A percentile compares a stretch with the other conserved stretches of the same genome.
phyloP scores from a whole-genome alignment of 371 early-diverging fungal species.

The Mucor irregularis region DNA sequence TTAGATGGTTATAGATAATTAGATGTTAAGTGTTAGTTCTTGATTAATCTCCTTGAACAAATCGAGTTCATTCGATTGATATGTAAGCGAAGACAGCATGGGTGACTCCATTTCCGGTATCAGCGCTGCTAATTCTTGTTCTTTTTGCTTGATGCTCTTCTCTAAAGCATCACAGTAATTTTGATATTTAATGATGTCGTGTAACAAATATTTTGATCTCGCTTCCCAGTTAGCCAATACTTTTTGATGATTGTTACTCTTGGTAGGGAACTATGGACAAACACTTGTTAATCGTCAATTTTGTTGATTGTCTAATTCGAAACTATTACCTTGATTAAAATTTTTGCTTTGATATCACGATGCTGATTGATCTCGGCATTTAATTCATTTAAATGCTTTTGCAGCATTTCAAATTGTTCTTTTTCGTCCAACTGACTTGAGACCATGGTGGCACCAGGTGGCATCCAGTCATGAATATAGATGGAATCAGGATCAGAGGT shows the following conservation, averaged over 20 bases:
- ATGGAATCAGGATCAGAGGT: slow-evolving; percentile 30
- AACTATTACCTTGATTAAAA: slow-evolving; percentile 34
- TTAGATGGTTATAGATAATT: too few species aligned
- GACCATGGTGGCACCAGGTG: slow-evolving; percentile 42
- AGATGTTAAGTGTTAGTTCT: slow-evolving; percentile 26
- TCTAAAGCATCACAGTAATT: slow-evolving; percentile 78
- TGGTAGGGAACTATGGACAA: slow-evolving; percentile 46
- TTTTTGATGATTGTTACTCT: slow-evolving; percentile 55
- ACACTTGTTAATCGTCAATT: neutral
- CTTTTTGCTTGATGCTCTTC: slow-evolving; percentile 32
- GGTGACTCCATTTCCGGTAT: neutral
- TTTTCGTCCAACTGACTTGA: slow-evolving; percentile 38
- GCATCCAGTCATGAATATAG: slow-evolving; percentile 43
- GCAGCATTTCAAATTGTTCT: slow-evolving; percentile 33
- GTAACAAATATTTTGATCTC: slow-evolving; percentile 75
- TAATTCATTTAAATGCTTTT: slow-evolving; percentile 32
- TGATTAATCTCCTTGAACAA: slow-evolving; percentile 38
- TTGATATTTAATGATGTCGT: slow-evolving; percentile 85
- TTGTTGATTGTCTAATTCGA: neutral
- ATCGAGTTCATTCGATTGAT: slow-evolving; percentile 27
- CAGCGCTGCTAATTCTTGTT: neutral
- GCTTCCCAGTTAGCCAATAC: slow-evolving; percentile 85
- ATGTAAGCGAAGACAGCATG: slow-evolving; percentile 1
- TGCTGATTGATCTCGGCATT: slow-evolving; percentile 46
- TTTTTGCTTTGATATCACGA: slow-evolving; percentile 42